Conservation (phyloP, 2,329 filamentous ascomycete species). For the Fusarium temperatum region DNA sequence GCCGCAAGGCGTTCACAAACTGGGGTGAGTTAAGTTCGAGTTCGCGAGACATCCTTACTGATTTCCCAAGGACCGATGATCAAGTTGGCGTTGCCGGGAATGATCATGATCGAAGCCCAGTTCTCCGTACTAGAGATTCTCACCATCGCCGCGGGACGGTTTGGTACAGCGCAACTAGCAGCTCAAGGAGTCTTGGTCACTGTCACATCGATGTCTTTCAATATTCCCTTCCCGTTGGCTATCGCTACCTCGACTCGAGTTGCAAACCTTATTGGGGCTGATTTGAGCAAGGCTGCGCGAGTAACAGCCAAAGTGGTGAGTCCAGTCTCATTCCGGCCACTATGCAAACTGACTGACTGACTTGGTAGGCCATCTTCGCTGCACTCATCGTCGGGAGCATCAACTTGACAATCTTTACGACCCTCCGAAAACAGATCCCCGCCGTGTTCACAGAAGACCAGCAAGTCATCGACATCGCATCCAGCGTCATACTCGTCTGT, state of each 20-base stretch:
- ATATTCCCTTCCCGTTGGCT: slow-evolving; percentile 89
- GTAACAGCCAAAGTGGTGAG: slow-evolving; percentile 76
- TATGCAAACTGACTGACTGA: rapidly evolving
- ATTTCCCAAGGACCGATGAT: slow-evolving; percentile 69
- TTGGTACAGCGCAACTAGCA: slow-evolving; percentile 79
- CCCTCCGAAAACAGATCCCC: slow-evolving; percentile 75
- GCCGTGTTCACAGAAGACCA: slow-evolving; percentile 75
- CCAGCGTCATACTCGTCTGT: slow-evolving; percentile 76
- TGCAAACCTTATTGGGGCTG: slow-evolving; percentile 88
- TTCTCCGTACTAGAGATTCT: slow-evolving; percentile 90
- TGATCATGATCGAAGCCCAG: slow-evolving; percentile 92
- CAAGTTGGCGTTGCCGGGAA: slow-evolving; percentile 81
- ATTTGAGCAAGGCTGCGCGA: slow-evolving; percentile 78
- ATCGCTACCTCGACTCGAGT: slow-evolving; percentile 87
- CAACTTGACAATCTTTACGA: slow-evolving; percentile 75
- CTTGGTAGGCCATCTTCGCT: slow-evolving; percentile 61
- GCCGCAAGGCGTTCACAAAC: slow-evolving; percentile 71
- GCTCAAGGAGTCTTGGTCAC: slow-evolving; percentile 86
- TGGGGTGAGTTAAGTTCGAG: slow-evolving; percentile 56
- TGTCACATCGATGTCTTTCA: slow-evolving; percentile 80
- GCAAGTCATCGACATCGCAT: slow-evolving; percentile 72
- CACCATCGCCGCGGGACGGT: slow-evolving; percentile 78
- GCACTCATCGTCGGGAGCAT: slow-evolving; percentile 75
- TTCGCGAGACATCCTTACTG: background rate
- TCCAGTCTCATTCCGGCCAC: background rate